Conservation (phyloP, 2,329 filamentous ascomycete species). For the Chrysosphaeria jannelii region DNA sequence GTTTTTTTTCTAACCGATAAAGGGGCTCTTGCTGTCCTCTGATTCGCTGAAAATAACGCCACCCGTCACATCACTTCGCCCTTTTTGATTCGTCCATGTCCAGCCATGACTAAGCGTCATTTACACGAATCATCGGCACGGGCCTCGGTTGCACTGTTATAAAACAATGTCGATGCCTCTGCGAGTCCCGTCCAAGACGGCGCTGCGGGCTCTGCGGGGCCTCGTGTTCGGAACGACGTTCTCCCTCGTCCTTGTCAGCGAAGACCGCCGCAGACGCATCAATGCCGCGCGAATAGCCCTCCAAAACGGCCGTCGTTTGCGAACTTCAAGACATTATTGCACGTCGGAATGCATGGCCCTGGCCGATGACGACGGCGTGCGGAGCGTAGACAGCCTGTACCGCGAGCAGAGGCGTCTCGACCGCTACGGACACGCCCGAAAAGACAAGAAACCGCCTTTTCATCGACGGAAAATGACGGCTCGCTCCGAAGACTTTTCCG, state of each 20-base stretch:
- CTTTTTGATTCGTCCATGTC: too few relatives aligned
- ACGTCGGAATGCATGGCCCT: constrained; percentile 6
- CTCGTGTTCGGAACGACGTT: constrained; percentile 16
- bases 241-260: constrained; percentile 13
- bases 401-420: constrained; percentile 2
- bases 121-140: too few relatives aligned
- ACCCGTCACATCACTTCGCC: too few relatives aligned
- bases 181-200: constrained; percentile 13
- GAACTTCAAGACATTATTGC: constrained; percentile 11
- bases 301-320: constrained; percentile 12
- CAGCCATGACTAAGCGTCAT: too few relatives aligned
- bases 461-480: not conserved
- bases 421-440: constrained; percentile 1
- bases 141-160: not conserved
- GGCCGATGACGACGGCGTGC: constrained; percentile 6
- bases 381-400: too few relatives aligned
- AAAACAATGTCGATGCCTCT: not conserved
- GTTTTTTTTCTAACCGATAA: too few relatives aligned
- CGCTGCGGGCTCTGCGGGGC: constrained; percentile 14
- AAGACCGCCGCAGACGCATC: constrained; percentile 16
- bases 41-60: too few relatives aligned
- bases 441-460: not conserved
- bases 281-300: constrained; percentile 11
- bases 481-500: too few relatives aligned
- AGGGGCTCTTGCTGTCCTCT: too few relatives aligned